Evolutionary conservation across 2,329 filamentous ascomycete species (phyloP), one percentile per base, ranked within the genome.

Genomic region (Fonsecaea multimorphosa): DNA sequence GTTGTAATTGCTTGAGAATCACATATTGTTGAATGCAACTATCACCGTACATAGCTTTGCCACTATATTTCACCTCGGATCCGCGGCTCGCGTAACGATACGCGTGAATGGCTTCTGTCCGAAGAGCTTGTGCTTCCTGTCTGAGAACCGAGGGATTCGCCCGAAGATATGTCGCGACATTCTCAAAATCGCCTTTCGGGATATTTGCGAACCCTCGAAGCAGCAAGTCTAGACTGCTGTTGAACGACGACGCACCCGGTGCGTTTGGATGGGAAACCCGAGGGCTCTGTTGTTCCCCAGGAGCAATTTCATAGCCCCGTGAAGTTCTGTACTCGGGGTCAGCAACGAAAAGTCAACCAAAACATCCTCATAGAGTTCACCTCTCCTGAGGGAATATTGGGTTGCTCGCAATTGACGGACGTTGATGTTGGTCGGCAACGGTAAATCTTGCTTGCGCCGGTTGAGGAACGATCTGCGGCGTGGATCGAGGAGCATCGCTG

Each of bases 401-500:
- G 27, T 49, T 49, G 22, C 19, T 24, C 44, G 22, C 22, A 27
- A 27, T 49, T 14, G 19, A 24, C 2, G 44, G 22, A 11, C 8
- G 8, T 14, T 49, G 44, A 49, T 14, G 44, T 4, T 4, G 44
- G 19, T 6, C 14, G 44, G 19, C 5, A 24, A 27, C 22, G 22
- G 44, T 3, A 14, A 3, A 16, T 27, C 44, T 12, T 24, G 44
- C 8, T 49, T 14, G 19, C 2, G 22, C 8, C 22, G 19, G 19
- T 27, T 49, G 44, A 24, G 19, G 19, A 5, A 3, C 44, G 22
- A 49, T 14, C 2, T 14, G 44, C 22, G 22, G 22, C 44, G 22
- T 49, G 27, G 44, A 49, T 24, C 44, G 44, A 49, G 44, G 44
- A 49, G 44, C 44, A 49, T 49, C 44, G 11, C 44, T 49, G 19